These are phyloP conservation scores for Leccinum fallax DNA, from an alignment of 1,284 basidiomycete genomes.

Conservation along the genomic window DNA sequence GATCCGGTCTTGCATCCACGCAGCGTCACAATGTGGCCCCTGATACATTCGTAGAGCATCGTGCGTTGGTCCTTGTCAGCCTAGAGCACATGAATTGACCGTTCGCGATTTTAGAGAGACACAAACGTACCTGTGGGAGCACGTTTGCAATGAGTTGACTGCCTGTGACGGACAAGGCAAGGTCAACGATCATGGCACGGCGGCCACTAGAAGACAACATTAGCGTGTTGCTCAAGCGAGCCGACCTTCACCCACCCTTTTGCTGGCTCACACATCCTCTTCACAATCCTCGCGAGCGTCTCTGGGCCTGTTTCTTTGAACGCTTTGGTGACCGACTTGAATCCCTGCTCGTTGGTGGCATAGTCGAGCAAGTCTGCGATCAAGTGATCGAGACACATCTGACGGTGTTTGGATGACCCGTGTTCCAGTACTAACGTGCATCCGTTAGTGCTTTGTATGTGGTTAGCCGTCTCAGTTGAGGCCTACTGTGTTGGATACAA, in stretches of 20 bases:
- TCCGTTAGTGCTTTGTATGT: slow-evolving; percentile 4
- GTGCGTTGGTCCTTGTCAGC: slow-evolving; percentile 81
- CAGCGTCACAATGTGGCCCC: slow-evolving; percentile 81
- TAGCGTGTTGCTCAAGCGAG: slow-evolving; percentile 7
- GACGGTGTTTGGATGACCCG: slow-evolving; percentile 69
- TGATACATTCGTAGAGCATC: slow-evolving; percentile 77
- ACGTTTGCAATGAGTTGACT: slow-evolving; percentile 81
- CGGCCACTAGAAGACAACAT: slow-evolving; percentile 52
- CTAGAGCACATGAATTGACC: slow-evolving; percentile 38
- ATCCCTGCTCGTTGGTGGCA: slow-evolving; percentile 77
- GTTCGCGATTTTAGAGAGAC: slow-evolving; percentile 5
- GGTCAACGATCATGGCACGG: slow-evolving; percentile 78
- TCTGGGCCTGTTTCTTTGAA: slow-evolving; percentile 80
- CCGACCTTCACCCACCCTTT: slow-evolving; percentile 53
- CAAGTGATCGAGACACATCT: slow-evolving; percentile 72
- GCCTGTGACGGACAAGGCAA: slow-evolving; percentile 78
- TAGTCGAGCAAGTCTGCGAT: slow-evolving; percentile 72
- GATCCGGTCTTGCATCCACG: slow-evolving; percentile 85
- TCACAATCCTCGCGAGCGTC: slow-evolving; percentile 68
- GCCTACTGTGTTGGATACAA: slow-evolving; percentile 79
- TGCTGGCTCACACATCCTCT: slow-evolving; percentile 79
- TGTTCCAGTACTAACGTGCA: slow-evolving; percentile 62
- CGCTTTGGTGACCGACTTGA: slow-evolving; percentile 81
- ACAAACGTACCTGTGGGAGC: slow-evolving; percentile 58
- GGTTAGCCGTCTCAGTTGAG: neutral